Base-by-base conservation (phyloP, 306 rosid species). In the Lathyrus oleraceus region DNA sequence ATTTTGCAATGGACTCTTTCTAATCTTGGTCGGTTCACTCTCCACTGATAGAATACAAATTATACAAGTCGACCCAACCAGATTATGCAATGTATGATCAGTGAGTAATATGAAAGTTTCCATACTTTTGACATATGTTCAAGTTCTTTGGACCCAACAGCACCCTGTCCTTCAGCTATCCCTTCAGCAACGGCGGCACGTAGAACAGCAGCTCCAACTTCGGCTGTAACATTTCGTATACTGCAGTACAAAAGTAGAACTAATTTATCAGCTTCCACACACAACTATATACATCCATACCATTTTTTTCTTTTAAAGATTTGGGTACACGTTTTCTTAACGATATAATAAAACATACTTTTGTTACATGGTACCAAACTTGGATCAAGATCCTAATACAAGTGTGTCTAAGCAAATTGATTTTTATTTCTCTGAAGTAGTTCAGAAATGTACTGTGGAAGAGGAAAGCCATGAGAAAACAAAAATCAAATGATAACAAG, bases 171-270 rank as follows among this genome's bases (percentile, higher is more conserved):
- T 75, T 93, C 98, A 5, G 97, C 98, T 42, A 88, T 65, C 23
- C 78, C 85, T 75, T 93, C 98, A 27, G 84, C 85, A 58, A 90
- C 85, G 60, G 98, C 98, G 36, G 88, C 90, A 30, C 79, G 82
- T 48, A 90, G 17, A 49, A 93, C 98, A 66, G 98, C 96, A 62
- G 96, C 97, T 70, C 98, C 98, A 69, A 93, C 98, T 82, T 90
- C 89, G 0, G 81, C 93, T 3, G 98, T 90, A 67, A 93, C 79
- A 27, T 84, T 48, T 56, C 98, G 84, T 74, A 93, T 93, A 64
- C 98, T 93, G 89, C 81, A 76, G 67, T 20, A 61, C 48, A 61
- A 53, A 28, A 60, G 73, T 25, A 53, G 57, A 25, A 53, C 45
- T 35, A 61, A 74, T 49, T 9, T 61, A 39, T 56, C 13, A 71